These are phyloP conservation scores for Alternaria metachromatica DNA, from an alignment of 2,329 filamentous ascomycete genomes.

Conservation along the genomic window DNA sequence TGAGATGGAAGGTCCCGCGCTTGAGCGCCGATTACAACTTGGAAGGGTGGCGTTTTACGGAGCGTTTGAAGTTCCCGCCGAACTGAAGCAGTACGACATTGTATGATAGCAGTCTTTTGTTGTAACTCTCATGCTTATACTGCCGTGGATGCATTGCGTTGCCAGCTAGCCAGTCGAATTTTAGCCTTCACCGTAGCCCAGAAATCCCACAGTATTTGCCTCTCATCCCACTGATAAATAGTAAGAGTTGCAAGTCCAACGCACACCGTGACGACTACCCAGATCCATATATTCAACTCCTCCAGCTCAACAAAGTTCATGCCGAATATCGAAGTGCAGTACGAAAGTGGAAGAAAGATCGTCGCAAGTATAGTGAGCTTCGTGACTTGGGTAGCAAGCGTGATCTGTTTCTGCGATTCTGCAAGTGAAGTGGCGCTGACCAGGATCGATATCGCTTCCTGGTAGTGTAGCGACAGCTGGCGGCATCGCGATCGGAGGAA, in stretches of 20 bases:
- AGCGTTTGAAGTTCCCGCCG: not conserved
- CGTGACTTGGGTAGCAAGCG: not conserved
- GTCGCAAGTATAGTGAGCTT: not conserved
- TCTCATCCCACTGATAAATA: not conserved
- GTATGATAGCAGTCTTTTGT: not conserved
- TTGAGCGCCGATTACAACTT: rapidly evolving
- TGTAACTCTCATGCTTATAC: not conserved
- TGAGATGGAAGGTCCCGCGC: not conserved
- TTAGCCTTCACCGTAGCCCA: not conserved
- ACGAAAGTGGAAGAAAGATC: not conserved
- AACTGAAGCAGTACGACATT: not conserved
- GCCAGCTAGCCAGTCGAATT: not conserved
- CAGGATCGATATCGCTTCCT: not conserved
- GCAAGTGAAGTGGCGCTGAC: not conserved
- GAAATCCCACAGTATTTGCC: not conserved
- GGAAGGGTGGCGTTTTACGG: not conserved
- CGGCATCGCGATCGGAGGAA: not conserved
- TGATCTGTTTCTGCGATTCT: not conserved
- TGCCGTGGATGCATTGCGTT: not conserved
- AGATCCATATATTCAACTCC: not conserved
- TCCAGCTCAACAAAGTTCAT: not conserved
- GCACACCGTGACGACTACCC: not conserved
- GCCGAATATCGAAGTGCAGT: not conserved
- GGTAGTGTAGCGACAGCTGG: not conserved
- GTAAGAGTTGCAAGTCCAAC: not conserved